A percentile compares a stretch with the other conserved stretches of the same genome.
Evolutionary conservation across 495 filamentous ascomycete species (phyloP).

Genomic region (Aspergillus homomorphus): DNA sequence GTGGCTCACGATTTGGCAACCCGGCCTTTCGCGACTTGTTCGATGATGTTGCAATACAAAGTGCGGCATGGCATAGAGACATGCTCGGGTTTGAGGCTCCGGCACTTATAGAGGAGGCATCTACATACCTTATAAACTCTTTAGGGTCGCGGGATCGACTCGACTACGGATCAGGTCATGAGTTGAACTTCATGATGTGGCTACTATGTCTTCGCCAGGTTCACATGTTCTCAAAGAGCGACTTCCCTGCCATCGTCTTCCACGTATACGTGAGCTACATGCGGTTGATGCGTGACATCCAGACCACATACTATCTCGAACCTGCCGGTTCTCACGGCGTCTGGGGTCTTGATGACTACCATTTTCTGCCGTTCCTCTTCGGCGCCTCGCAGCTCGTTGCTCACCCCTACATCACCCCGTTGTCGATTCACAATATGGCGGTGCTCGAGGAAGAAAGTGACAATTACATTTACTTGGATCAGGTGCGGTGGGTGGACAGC

Average conservation of each 20-base stretch:
- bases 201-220: conserved; percentile 85
- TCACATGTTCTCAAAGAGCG: conserved; percentile 54
- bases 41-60: conserved; percentile 60
- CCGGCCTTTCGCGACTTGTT: conserved; percentile 82
- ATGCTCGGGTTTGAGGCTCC: conserved; percentile 51
- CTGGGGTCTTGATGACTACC: conserved; percentile 96
- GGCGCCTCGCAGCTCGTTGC: conserved; percentile 87
- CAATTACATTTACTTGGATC: conserved; percentile 85
- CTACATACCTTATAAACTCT: conserved; percentile 75
- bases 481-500: conserved; percentile 89
- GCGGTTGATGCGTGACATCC: conserved; percentile 75
- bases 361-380: conserved; percentile 94
- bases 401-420: conserved; percentile 83
- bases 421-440: conserved; percentile 80
- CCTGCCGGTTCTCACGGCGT: conserved; percentile 94
- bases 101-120: conserved; percentile 64
- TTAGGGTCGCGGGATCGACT: conserved; percentile 86
- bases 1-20: conserved; percentile 91
- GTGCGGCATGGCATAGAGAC: conserved; percentile 36
- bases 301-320: conserved; percentile 90
- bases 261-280: conserved; percentile 78
- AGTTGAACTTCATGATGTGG: conserved; percentile 95
- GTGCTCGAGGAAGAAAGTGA: conserved; percentile 80
- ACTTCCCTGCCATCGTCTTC: conserved; percentile 72
- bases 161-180: conserved; percentile 96